Percentiles rank a stretch among this genome's conserved stretches.
Evolutionary conservation across 179 eudicot species (phyloP).

Genomic region (Silene noctiflora): DNA sequence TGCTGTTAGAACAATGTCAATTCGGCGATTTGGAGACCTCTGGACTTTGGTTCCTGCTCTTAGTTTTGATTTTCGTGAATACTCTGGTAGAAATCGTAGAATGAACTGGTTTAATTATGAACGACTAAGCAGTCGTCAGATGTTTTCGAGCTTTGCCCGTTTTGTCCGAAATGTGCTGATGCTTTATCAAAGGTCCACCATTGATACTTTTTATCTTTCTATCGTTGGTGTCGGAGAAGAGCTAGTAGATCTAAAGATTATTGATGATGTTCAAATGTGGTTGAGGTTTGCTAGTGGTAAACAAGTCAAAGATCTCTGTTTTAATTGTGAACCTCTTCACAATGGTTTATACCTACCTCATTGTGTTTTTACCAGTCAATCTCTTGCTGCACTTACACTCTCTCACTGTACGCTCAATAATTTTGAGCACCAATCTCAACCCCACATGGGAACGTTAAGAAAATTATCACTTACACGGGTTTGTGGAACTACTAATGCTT

Average conservation of each 20-base stretch:
- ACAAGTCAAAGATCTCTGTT: constrained; percentile 5
- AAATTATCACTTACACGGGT: background rate
- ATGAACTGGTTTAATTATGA: no score
- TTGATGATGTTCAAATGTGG: constrained; percentile 11
- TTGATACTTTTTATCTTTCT: constrained; percentile 2
- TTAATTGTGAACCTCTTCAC: background rate
- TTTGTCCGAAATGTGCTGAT: constrained; percentile 15
- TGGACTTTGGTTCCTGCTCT: constrained; percentile 17
- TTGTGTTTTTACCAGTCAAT: constrained; percentile 11
- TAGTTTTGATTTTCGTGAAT: background rate
- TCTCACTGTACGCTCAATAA: background rate
- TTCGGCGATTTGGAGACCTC: constrained; percentile 21
- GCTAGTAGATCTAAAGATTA: no score
- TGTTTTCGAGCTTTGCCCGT: background rate
- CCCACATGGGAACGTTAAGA: background rate
- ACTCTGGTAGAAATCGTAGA: background rate
- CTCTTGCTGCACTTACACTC: background rate
- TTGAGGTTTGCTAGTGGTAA: background rate
- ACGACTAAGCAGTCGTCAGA: background rate
- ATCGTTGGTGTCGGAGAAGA: no score
- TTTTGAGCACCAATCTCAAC: background rate
- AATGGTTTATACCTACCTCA: background rate
- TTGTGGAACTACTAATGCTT: background rate
- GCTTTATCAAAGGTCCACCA: constrained; percentile 9
- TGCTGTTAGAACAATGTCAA: constrained; percentile 5